Conservation (phyloP, 371 early-diverging fungal genomes). For the Mucor irregularis region DNA sequence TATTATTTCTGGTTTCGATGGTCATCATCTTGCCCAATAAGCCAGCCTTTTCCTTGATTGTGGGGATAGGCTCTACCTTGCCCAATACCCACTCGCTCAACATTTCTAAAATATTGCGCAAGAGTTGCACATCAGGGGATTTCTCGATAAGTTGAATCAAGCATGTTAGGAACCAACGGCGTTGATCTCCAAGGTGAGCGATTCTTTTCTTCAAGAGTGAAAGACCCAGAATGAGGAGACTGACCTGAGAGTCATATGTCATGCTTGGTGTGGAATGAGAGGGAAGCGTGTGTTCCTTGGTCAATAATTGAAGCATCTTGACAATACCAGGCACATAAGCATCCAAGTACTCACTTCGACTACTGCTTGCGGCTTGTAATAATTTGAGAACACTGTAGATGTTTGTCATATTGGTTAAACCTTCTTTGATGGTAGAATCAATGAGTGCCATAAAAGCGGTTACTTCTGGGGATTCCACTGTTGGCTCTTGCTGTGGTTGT, state of each 20-base stretch:
- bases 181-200: conserved; percentile 83
- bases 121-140: conserved; percentile 70
- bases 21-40: conserved; percentile 89
- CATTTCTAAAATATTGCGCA: conserved; percentile 78
- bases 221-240: conserved; percentile 67
- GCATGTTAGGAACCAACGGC: conserved; percentile 83
- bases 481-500: conserved; percentile 17
- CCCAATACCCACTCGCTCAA: conserved; percentile 88
- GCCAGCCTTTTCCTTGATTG: conserved; percentile 94
- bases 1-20: conserved; percentile 70
- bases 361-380: conserved; percentile 70
- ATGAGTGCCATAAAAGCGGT: conserved; percentile 57
- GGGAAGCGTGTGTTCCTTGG: conserved; percentile 73
- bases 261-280: conserved; percentile 22
- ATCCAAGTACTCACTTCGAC: conserved; percentile 71
- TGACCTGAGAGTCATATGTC: conserved; percentile 58
- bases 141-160: conserved; percentile 84
- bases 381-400: conserved; percentile 71
- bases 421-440: conserved; percentile 65
- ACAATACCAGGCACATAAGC: conserved; percentile 75
- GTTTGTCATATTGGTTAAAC: conserved; percentile 69
- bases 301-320: conserved; percentile 80
- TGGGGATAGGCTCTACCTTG: conserved; percentile 85
- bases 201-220: conserved; percentile 77
- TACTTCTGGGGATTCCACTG: conserved; percentile 56